Evolutionary conservation across 2,329 filamentous ascomycete species (phyloP), one percentile per base, ranked within the genome.

Genomic region (Colletotrichum cuscutae): DNA sequence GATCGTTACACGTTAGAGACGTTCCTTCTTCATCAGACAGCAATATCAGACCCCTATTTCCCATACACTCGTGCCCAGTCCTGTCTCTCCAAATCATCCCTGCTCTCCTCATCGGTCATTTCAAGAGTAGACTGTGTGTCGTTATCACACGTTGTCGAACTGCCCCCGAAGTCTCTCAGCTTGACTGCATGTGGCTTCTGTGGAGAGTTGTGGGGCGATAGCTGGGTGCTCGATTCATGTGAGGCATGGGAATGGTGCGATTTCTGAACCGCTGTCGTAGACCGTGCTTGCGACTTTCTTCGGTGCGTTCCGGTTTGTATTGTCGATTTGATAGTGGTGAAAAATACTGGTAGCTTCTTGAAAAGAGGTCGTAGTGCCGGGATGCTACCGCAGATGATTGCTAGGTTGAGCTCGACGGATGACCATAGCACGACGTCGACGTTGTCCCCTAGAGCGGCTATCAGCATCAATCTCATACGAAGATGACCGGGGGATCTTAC

Each of bases 331-430:
- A 30, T 30, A 12, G 28, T 30, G 5, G 12, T 35, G 4, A 63
- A 12, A 2, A 26, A 4, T 3, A 24, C 22, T 13, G 28, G 42
- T 1, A 53, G 1, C 6, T 35, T 60, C 67, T 68, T 56, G 59
- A 72, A 35, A 5, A 86, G 82, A 7, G 82, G 85, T 0, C 83
- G 84, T 1, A 79, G 82, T 8, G 83, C 80, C 4, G 80, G 79
- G 1, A 85, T 82, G 59, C 84, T 86, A 58, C 83, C 84, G 5
- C 80, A 85, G n/a, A 81, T 80, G 26, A 86, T 84, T 3, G 83
- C 84, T 1, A 79, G 73, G 58, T 77, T 77, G 26, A 76, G 74
- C 70, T 82, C 80, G 37, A 81, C 78, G 12, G 76, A 71, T 13
- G 78, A 80, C 80, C 80, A 82, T 32, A 79, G 76, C 6, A 79